These are phyloP conservation scores for Aspergillus panamensis DNA, from an alignment of 495 filamentous ascomycete species.

Conservation along the genomic window DNA sequence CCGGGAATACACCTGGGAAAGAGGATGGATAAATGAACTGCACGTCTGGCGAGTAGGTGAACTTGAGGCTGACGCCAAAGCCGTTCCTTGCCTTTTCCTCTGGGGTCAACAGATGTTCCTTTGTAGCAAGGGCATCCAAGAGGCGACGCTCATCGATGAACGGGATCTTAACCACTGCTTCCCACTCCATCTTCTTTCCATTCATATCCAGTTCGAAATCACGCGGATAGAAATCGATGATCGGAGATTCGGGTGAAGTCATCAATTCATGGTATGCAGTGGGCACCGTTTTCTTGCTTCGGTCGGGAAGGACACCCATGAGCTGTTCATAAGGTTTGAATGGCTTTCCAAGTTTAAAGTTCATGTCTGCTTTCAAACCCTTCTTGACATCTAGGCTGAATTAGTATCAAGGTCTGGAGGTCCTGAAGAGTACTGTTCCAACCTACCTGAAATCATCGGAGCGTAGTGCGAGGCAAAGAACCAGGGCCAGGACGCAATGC, in stretches of 20 bases:
- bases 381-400: conserved; percentile 69
- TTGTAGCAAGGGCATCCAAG: conserved; percentile 78
- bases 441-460: conserved; percentile 85
- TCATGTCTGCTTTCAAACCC: conserved; percentile 80
- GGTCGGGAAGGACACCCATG: conserved; percentile 96
- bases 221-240: conserved; percentile 96
- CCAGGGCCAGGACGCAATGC: conserved; percentile 98
- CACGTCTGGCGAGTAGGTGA: conserved; percentile 73
- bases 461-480: conserved; percentile 96
- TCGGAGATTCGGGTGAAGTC: conserved; percentile 86
- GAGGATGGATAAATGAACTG: conserved; percentile 83
- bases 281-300: conserved; percentile 95
- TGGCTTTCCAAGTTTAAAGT: conserved; percentile 90
- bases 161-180: conserved; percentile 97
- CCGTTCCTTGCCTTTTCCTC: conserved; percentile 79
- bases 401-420: conserved; percentile 1
- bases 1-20: conserved; percentile 85
- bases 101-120: conserved; percentile 68
- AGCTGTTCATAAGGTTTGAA: conserved; percentile 94
- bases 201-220: conserved; percentile 99
- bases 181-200: conserved; percentile 99
- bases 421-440: neutral
- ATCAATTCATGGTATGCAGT: conserved; percentile 84
- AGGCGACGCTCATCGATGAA: conserved; percentile 93
- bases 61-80: conserved; percentile 90